These are phyloP conservation scores for Epichloe brachyelytri DNA, from an alignment of 2,329 filamentous ascomycete species.

Conservation along the genomic window DNA sequence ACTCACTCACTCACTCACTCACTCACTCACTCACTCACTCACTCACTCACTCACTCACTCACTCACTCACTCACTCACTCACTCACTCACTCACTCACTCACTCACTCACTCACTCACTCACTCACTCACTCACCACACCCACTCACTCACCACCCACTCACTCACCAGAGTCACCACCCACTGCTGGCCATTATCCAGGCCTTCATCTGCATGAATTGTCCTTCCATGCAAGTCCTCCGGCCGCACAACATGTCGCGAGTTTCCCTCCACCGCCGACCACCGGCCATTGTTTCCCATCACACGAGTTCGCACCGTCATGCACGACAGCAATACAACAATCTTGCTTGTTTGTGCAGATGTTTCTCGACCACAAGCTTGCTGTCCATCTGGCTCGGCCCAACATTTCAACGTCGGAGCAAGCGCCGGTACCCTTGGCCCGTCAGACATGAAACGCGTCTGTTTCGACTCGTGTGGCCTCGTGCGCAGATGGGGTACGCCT, in stretches of 20 bases:
- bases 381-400: neutral
- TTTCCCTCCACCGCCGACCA: neutral
- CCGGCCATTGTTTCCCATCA: neutral
- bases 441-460: neutral
- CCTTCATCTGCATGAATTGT: neutral
- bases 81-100: neutral
- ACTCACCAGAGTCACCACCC: no score
- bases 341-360: neutral
- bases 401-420: neutral
- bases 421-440: neutral
- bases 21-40: no score
- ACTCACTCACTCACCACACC: neutral
- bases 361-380: neutral
- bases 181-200: neutral
- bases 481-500: neutral
- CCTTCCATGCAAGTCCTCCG: neutral
- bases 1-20: neutral
- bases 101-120: neutral
- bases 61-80: neutral
- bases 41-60: no score
- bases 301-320: neutral
- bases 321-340: neutral
- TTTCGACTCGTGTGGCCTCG: neutral
- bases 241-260: no score
- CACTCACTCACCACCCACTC: no score